Evolutionary conservation across 1,139 yeast species (phyloP).

Genomic region (Scheffersomyces titani): DNA sequence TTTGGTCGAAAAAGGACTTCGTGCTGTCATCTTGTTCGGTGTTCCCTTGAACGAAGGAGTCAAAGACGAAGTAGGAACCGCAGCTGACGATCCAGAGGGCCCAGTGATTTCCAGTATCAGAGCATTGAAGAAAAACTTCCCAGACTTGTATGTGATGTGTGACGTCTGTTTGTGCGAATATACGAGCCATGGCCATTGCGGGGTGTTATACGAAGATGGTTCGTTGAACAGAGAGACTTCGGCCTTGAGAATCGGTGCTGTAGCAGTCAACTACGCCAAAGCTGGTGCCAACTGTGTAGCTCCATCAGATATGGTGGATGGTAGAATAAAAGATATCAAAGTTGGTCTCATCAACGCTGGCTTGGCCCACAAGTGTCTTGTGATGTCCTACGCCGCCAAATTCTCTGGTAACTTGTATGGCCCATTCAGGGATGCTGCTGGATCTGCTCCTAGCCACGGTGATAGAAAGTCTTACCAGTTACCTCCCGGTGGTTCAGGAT

Average conservation of each 20-base stretch:
- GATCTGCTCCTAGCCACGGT: constrained; percentile 85
- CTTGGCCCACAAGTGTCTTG: constrained; percentile 82
- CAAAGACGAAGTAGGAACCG: constrained; percentile 81
- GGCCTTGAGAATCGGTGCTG: constrained; percentile 86
- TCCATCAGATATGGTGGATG: constrained; percentile 98
- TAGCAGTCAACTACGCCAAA: constrained; percentile 90
- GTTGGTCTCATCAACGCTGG: constrained; percentile 80
- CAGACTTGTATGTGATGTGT: constrained; percentile 83
- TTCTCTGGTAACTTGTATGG: constrained; percentile 92
- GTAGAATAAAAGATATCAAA: constrained; percentile 87
- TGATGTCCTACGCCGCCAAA: constrained; percentile 94
- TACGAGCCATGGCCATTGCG: constrained; percentile 97
- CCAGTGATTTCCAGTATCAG: constrained; percentile 86
- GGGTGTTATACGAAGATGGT: constrained; percentile 85
- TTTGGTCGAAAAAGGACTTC: constrained; percentile 78
- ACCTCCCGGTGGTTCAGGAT: constrained; percentile 90
- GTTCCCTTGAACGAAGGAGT: constrained; percentile 75
- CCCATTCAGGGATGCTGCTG: constrained; percentile 97
- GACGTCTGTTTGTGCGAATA: constrained; percentile 98
- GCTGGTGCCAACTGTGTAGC: constrained; percentile 98
- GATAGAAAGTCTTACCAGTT: constrained; percentile 92
- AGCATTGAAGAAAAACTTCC: constrained; percentile 63
- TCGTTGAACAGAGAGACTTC: constrained; percentile 72
- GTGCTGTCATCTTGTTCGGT: constrained; percentile 88
- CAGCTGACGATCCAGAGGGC: constrained; percentile 96